These are phyloP conservation scores for Xylaria bambusicola DNA, from an alignment of 495 filamentous ascomycete species.

Conservation along the genomic window DNA sequence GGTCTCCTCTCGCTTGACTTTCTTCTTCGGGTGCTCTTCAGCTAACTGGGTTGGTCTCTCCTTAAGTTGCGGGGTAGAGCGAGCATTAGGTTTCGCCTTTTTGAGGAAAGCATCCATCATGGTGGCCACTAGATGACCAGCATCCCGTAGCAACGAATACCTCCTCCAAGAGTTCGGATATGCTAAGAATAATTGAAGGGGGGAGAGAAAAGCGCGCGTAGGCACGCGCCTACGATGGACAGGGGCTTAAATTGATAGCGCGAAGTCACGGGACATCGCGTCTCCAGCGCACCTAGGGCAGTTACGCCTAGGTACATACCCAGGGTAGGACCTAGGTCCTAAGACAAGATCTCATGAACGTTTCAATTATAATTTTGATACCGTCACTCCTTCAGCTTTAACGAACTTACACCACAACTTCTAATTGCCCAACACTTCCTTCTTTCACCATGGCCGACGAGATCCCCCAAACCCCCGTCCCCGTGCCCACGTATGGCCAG, in stretches of 20 bases:
- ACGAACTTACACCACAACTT: no score
- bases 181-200: conserved; percentile 14
- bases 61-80: conserved; percentile 5
- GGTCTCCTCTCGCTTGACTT: conserved; percentile 31
- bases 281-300: not conserved
- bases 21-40: conserved; percentile 38
- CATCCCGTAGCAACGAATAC: not conserved
- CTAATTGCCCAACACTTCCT: not conserved
- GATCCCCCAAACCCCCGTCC: conserved; percentile 26
- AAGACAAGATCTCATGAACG: no score
- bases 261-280: conserved; percentile 28
- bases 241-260: conserved; percentile 20
- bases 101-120: conserved; percentile 33
- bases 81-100: conserved; percentile 6
- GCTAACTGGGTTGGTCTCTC: not conserved
- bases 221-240: conserved; percentile 22
- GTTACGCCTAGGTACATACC: no score
- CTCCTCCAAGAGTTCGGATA: not conserved
- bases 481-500: conserved; percentile 31
- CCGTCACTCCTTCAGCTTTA: no score
- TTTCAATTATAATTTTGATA: no score
- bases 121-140: not conserved
- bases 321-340: no score
- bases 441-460: conserved; percentile 27
- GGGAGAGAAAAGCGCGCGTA: conserved; percentile 18